These are phyloP conservation scores for Phytopythium ostracodes DNA, from an alignment of 352 stramenopile species.

Conservation along the genomic window DNA sequence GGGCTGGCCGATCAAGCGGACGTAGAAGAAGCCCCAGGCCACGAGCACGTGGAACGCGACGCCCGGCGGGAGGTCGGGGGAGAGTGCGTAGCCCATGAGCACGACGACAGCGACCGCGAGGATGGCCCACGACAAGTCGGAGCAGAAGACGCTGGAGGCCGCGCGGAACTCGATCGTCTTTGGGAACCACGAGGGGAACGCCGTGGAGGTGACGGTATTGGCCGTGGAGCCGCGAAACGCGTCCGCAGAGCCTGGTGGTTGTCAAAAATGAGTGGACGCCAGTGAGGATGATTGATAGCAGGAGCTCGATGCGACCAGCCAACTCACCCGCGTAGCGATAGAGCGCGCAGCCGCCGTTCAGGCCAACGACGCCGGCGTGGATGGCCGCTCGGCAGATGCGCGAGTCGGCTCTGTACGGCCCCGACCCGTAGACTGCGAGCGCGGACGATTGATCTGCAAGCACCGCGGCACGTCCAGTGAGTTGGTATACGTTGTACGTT, in stretches of 20 bases:
- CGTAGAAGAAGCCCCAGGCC: constrained; percentile 72
- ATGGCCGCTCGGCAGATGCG: constrained; percentile 77
- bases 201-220: constrained; percentile 44
- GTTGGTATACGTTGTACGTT: background rate
- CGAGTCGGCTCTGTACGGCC: constrained; percentile 69
- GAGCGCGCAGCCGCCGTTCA: constrained; percentile 66
- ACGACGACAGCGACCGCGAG: constrained; percentile 32
- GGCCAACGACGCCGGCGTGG: constrained; percentile 63
- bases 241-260: constrained; percentile 29
- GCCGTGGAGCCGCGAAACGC: constrained; percentile 40
- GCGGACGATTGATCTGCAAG: constrained; percentile 53
- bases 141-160: constrained; percentile 47
- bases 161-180: constrained; percentile 78
- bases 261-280: background rate
- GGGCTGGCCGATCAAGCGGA: constrained; percentile 56
- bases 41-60: constrained; percentile 57
- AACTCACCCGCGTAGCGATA: constrained; percentile 47
- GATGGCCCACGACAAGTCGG: constrained; percentile 75
- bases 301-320: background rate
- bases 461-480: too few relatives aligned
- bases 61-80: constrained; percentile 32
- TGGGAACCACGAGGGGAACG: constrained; percentile 73
- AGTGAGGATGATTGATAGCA: background rate
- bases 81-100: constrained; percentile 41
- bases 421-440: constrained; percentile 64